Percentiles rank a stretch among this genome's conserved stretches.
Evolutionary conservation across 192 early-diverging fungal genomes (phyloP).

Genomic region (Coemansia sp.): DNA sequence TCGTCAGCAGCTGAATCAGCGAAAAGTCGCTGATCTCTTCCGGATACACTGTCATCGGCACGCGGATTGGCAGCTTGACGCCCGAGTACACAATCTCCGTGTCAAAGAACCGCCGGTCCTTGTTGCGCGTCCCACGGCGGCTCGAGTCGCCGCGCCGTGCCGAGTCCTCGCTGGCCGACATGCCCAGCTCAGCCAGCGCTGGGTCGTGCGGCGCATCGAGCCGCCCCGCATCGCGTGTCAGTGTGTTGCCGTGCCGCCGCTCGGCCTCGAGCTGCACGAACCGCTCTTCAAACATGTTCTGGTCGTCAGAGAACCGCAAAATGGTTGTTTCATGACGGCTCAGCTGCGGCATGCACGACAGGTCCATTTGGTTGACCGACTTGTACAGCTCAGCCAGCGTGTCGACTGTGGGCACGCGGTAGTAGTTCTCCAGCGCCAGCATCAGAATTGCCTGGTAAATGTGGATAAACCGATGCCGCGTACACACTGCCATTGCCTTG

Average conservation of each 20-base stretch:
- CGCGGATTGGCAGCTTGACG: constrained; percentile 82
- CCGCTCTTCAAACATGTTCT: constrained; percentile 83
- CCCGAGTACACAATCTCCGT: constrained; percentile 83
- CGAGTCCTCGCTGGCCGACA: constrained; percentile 39
- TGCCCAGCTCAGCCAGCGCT: constrained; percentile 23
- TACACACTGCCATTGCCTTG: constrained; percentile 93
- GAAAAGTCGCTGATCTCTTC: constrained; percentile 95
- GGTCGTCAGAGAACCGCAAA: constrained; percentile 77
- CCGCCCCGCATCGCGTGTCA: constrained; percentile 30
- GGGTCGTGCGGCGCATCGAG: constrained; percentile 23
- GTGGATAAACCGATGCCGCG: constrained; percentile 86
- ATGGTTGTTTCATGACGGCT: constrained; percentile 80
- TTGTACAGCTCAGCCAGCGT: constrained; percentile 78
- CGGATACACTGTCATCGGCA: constrained; percentile 80
- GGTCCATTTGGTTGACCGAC: constrained; percentile 83
- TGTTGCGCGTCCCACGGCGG: constrained; percentile 57
- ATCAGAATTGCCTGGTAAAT: constrained; percentile 90
- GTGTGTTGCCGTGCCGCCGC: constrained; percentile 21
- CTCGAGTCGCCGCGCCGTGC: constrained; percentile 36
- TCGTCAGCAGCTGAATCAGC: constrained; percentile 75
- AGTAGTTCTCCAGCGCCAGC: constrained; percentile 91
- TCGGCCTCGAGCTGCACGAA: constrained; percentile 56
- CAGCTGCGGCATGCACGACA: constrained; percentile 75
- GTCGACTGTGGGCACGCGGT: constrained; percentile 68
- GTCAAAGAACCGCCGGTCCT: constrained; percentile 86